Percentiles rank a stretch among this genome's conserved stretches.
These are phyloP conservation scores for Pseudocercospora macadamiae DNA, from an alignment of 2,329 filamentous ascomycete species.

Conservation along the genomic window DNA sequence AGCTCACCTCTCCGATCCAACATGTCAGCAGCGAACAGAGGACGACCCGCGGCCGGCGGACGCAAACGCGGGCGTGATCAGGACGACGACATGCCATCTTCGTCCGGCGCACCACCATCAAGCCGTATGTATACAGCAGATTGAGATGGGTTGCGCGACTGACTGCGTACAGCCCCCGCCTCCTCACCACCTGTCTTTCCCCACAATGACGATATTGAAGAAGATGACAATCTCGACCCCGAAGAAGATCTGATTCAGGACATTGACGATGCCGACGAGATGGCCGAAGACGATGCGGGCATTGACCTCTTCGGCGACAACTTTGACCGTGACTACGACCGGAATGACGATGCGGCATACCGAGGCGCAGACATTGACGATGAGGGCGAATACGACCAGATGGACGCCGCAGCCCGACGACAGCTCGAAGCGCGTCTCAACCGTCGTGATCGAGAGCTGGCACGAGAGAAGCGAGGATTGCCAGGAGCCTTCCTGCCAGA, in stretches of 20 bases:
- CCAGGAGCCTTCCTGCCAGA: conserved; percentile 75
- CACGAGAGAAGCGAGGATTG: conserved; percentile 63
- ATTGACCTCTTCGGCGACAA: conserved; percentile 73
- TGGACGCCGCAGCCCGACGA: conserved; percentile 68
- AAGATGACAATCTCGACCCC: conserved; percentile 71
- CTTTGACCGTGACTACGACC: conserved; percentile 65
- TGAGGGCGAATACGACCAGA: conserved; percentile 71
- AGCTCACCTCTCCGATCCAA: conserved; percentile 52
- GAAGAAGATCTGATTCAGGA: conserved; percentile 68
- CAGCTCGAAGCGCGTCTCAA: conserved; percentile 73
- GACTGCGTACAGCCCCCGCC: conserved; percentile 48
- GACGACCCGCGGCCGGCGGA: conserved; percentile 56
- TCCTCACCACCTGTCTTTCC: conserved; percentile 69
- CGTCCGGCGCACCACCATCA: conserved; percentile 61
- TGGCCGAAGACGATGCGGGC: conserved; percentile 70
- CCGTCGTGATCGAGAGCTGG: conserved; percentile 72
- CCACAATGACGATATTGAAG: conserved; percentile 67
- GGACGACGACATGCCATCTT: conserved; percentile 63
- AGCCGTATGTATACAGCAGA: conserved; percentile 58
- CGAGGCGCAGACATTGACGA: conserved; percentile 75
- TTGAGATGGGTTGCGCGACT: background rate
- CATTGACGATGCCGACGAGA: conserved; percentile 68
- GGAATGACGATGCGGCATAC: conserved; percentile 62
- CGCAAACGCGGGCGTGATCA: conserved; percentile 68
- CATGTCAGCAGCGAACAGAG: conserved; percentile 82